These are phyloP conservation scores for Mortierella sp. DNA, from an alignment of 371 early-diverging fungal species.

Conservation along the genomic window DNA sequence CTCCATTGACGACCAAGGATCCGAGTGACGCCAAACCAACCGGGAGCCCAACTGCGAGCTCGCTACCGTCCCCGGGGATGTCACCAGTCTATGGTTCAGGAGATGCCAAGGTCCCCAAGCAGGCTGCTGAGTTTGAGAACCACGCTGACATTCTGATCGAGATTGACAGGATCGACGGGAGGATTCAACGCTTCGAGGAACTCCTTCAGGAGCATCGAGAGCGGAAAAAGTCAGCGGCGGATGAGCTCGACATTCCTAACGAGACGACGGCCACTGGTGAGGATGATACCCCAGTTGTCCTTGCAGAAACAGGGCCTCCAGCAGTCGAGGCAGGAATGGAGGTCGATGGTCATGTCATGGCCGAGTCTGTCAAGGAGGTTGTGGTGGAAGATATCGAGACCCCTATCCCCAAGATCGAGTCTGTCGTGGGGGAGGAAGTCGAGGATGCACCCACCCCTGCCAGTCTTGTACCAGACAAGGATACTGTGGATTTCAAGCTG, in stretches of 20 bases:
- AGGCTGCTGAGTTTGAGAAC: slow-evolving; percentile 24
- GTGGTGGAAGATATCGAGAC: not conserved
- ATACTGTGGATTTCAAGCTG: slow-evolving; percentile 16
- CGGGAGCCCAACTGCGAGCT: slow-evolving; percentile 22
- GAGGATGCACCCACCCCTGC: slow-evolving; percentile 15
- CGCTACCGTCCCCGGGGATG: slow-evolving; percentile 28
- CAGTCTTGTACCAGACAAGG: slow-evolving; percentile 30
- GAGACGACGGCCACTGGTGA: not conserved
- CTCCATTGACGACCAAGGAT: not conserved
- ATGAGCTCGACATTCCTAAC: not conserved
- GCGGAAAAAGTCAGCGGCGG: slow-evolving; percentile 15
- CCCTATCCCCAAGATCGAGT: not conserved
- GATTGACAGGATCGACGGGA: slow-evolving; percentile 49
- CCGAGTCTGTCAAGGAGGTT: not conserved
- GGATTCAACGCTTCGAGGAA: slow-evolving; percentile 34
- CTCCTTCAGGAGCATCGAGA: slow-evolving; percentile 20
- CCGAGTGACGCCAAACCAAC: not conserved
- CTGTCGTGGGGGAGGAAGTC: not conserved
- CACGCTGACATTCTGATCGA: slow-evolving; percentile 38
- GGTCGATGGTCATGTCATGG: not conserved
- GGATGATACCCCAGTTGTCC: slow-evolving; percentile 4
- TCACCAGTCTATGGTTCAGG: slow-evolving; percentile 8
- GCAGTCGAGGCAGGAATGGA: slow-evolving; percentile 15
- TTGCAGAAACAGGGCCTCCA: not conserved
- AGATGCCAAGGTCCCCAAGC: not conserved